A percentile compares a stretch with the other conserved stretches of the same genome.
phyloP scores from a whole-genome alignment of 192 early-diverging fungal species.

The Spizellomyces sp. region DNA sequence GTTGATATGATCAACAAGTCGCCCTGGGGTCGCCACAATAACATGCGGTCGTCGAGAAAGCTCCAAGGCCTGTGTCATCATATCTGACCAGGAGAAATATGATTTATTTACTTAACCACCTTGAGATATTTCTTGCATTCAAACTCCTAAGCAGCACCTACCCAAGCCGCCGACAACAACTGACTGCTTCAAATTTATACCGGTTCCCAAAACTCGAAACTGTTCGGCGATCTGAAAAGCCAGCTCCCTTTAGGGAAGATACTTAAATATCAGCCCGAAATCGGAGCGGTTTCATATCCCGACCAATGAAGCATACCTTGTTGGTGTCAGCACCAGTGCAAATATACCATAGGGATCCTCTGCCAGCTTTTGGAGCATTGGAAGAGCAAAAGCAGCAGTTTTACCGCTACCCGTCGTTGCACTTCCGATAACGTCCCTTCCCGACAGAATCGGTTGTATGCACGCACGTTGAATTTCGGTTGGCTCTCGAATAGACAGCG shows the following conservation, averaged over 20 bases:
- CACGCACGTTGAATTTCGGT: slow-evolving; percentile 94
- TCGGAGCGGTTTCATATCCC: not conserved
- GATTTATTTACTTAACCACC: not conserved
- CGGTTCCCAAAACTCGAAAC: slow-evolving; percentile 88
- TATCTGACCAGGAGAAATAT: slow-evolving; percentile 54
- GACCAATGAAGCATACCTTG: slow-evolving; percentile 55
- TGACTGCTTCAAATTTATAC: slow-evolving; percentile 79
- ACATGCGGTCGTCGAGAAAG: slow-evolving; percentile 85
- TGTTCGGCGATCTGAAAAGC: slow-evolving; percentile 99
- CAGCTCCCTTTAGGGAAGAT: slow-evolving; percentile 70
- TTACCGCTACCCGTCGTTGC: slow-evolving; percentile 98
- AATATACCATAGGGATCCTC: slow-evolving; percentile 97
- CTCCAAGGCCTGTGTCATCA: slow-evolving; percentile 92
- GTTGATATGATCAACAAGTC: slow-evolving; percentile 90
- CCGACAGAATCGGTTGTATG: slow-evolving; percentile 72
- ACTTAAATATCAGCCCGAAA: slow-evolving; percentile 4
- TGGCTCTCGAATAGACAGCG: slow-evolving; percentile 82
- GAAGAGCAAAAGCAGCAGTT: slow-evolving; percentile 97
- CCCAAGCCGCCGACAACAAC: slow-evolving; percentile 92
- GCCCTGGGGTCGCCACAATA: slow-evolving; percentile 92
- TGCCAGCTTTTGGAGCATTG: slow-evolving; percentile 91
- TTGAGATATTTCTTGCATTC: not conserved
- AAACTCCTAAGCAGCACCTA: slow-evolving; percentile 19
- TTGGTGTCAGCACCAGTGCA: slow-evolving; percentile 94
- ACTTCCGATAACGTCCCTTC: slow-evolving; percentile 76